Evolutionary conservation across 1,284 basidiomycete genomes (phyloP).

Genomic region (Heterobasidion parviporum): DNA sequence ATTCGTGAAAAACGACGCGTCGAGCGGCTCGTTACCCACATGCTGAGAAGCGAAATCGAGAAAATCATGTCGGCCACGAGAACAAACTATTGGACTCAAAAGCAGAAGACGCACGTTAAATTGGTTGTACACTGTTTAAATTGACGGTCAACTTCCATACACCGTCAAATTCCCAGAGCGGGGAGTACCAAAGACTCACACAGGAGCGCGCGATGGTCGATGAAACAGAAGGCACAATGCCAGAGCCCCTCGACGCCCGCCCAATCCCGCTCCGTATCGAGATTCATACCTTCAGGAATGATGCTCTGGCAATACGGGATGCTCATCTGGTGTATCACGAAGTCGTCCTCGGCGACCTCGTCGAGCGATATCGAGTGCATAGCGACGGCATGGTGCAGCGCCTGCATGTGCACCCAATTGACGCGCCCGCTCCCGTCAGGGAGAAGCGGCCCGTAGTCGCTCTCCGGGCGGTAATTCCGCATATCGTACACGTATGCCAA

Average conservation of each 20-base stretch:
- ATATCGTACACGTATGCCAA: slow-evolving; percentile 54
- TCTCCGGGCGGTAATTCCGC: slow-evolving; percentile 41
- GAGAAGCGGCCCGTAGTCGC: slow-evolving; percentile 50
- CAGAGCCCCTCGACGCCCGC: slow-evolving; percentile 53
- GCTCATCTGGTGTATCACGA: slow-evolving; percentile 39
- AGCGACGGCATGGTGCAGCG: slow-evolving; percentile 47
- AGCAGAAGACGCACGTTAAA: slow-evolving; percentile 26
- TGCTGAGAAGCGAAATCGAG: slow-evolving; percentile 8
- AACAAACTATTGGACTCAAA: neutral
- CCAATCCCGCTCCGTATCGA: slow-evolving; percentile 45
- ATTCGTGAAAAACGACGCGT: slow-evolving; percentile 39
- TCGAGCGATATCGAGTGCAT: slow-evolving; percentile 38
- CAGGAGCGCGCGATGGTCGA: slow-evolving; percentile 56
- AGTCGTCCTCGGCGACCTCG: slow-evolving; percentile 21
- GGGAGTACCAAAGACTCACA: slow-evolving; percentile 28
- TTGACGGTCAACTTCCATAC: neutral
- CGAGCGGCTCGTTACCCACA: slow-evolving; percentile 24
- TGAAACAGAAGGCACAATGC: slow-evolving; percentile 56
- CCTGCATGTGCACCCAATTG: slow-evolving; percentile 53
- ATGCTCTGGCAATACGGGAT: slow-evolving; percentile 46
- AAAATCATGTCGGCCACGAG: too few relatives aligned
- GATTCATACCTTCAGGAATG: slow-evolving; percentile 28
- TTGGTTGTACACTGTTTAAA: slow-evolving; percentile 38
- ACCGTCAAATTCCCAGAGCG: too few relatives aligned
- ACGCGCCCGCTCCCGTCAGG: slow-evolving; percentile 33